phyloP scores from a whole-genome alignment of 768 basidiomycete genomes.

The Agaricus blazei region DNA sequence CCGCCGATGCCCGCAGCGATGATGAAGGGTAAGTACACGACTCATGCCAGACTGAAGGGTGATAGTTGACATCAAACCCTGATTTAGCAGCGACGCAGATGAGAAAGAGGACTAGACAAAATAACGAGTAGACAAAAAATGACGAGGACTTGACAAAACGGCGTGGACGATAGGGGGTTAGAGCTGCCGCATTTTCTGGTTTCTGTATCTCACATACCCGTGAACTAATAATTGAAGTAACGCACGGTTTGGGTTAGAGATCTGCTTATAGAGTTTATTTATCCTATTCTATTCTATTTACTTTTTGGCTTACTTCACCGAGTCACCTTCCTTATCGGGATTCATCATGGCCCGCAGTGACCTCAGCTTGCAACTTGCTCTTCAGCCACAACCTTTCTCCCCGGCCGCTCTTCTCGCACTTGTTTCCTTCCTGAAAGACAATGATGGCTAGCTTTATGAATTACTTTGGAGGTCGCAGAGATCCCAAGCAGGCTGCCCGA shows the following conservation, averaged over 20 bases:
- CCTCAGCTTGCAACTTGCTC: not conserved
- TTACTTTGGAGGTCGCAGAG: constrained; percentile 81
- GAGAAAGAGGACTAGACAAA: constrained; percentile 5
- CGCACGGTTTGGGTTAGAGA: not conserved
- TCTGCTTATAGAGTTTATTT: not conserved
- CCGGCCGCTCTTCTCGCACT: constrained; percentile 10
- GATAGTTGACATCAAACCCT: no score
- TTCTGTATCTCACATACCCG: not conserved
- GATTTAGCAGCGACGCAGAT: not conserved
- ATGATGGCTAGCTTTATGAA: constrained; percentile 82
- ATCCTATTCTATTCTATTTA: not conserved
- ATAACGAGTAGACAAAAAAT: no score
- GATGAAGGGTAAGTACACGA: constrained; percentile 28
- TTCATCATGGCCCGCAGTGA: constrained; percentile 9
- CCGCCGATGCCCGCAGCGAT: constrained; percentile 83
- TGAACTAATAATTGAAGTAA: not conserved
- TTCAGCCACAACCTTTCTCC: constrained; percentile 1
- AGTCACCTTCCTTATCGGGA: constrained; percentile 21
- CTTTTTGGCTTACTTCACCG: not conserved
- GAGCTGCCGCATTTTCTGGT: not conserved
- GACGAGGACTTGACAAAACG: not conserved
- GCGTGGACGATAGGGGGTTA: not conserved
- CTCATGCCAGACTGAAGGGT: no score
- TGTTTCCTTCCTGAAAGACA: constrained; percentile 2
- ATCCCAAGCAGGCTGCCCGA: constrained; percentile 79